Conservation (phyloP, 1,139 yeast species). For the Yamadazyma oceani region DNA sequence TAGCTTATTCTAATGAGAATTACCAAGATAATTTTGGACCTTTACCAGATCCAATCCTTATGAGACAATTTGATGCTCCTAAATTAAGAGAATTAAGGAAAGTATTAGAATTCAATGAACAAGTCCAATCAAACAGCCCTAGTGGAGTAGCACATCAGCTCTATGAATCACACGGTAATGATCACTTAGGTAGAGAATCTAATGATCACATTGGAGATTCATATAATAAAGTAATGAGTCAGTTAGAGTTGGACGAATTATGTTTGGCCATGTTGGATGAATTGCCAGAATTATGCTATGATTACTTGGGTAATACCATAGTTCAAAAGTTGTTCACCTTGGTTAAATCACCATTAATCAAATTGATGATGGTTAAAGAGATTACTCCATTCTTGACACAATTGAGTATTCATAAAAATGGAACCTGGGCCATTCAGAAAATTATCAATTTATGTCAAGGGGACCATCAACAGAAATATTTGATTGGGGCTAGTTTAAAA, state of each 20-base stretch:
- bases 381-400: slow-evolving; percentile 83
- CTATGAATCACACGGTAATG: too few relatives aligned
- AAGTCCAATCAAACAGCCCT: slow-evolving; percentile 7
- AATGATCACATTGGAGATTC: slow-evolving; percentile 5
- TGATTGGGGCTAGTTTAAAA: slow-evolving; percentile 68
- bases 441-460: slow-evolving; percentile 70
- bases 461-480: slow-evolving; percentile 61
- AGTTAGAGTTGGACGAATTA: slow-evolving; percentile 72
- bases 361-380: slow-evolving; percentile 77
- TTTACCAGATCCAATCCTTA: slow-evolving; percentile 61
- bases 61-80: slow-evolving; percentile 84
- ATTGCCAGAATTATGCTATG: slow-evolving; percentile 87
- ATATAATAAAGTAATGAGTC: slow-evolving; percentile 23
- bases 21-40: slow-evolving; percentile 61
- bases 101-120: slow-evolving; percentile 47
- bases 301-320: slow-evolving; percentile 92
- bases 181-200: too few relatives aligned
- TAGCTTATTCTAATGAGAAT: slow-evolving; percentile 31
- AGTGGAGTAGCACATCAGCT: slow-evolving; percentile 5
- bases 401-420: slow-evolving; percentile 94
- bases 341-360: slow-evolving; percentile 64
- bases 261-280: slow-evolving; percentile 86
- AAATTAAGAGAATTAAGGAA: slow-evolving; percentile 64
- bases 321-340: slow-evolving; percentile 85
- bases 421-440: slow-evolving; percentile 99